Percentiles rank a stretch among this genome's conserved stretches.
Conservation (phyloP, 2,329 filamentous ascomycete species). For the Fusarium sacchari region DNA sequence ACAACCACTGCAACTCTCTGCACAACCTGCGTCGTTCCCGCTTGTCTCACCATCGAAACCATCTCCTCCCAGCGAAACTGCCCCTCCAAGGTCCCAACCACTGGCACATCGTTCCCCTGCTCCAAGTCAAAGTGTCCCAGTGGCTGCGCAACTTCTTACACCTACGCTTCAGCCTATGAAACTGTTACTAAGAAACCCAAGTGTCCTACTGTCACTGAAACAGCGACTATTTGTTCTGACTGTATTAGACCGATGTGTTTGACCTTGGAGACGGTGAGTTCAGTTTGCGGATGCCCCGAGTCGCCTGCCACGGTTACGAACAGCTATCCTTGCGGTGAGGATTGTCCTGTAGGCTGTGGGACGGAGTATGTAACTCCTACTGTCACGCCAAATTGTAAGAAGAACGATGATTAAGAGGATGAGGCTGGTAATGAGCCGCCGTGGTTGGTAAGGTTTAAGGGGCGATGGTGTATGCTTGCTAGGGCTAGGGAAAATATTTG, state of each 20-base stretch:
- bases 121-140: constrained; percentile 29
- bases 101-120: constrained; percentile 40
- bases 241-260: constrained; percentile 48
- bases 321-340: constrained; percentile 41
- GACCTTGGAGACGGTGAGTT: constrained; percentile 44
- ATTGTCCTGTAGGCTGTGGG: constrained; percentile 44
- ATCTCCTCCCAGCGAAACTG: constrained; percentile 47
- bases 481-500: background rate
- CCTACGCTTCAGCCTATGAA: constrained; percentile 31
- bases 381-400: constrained; percentile 31
- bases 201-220: constrained; percentile 51
- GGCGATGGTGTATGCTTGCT: background rate
- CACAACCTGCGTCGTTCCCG: constrained; percentile 46
- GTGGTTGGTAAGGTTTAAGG: background rate
- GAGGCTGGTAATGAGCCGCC: background rate
- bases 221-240: constrained; percentile 47
- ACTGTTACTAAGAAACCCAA: constrained; percentile 10
- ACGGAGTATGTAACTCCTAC: constrained; percentile 43
- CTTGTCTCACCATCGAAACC: constrained; percentile 47
- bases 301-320: constrained; percentile 44
- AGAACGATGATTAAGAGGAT: background rate
- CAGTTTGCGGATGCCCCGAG: constrained; percentile 47
- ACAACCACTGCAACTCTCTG: constrained; percentile 47
- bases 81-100: constrained; percentile 43
- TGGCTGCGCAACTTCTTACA: constrained; percentile 42